Base-by-base conservation (phyloP, 805 yeast species). In the Helenozyma baotianmanensis region DNA sequence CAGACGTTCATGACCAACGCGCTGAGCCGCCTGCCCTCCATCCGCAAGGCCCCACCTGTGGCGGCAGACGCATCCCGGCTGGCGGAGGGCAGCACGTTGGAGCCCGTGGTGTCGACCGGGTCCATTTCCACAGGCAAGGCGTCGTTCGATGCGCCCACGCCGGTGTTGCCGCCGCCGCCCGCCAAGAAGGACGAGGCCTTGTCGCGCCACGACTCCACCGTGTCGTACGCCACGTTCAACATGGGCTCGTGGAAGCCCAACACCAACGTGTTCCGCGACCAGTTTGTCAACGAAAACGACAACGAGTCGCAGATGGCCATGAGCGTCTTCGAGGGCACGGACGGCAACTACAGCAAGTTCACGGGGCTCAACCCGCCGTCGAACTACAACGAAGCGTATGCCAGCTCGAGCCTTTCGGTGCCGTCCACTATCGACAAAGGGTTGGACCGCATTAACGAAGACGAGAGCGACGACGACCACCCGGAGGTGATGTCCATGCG, bases 191-290 rank as follows among this genome's bases (percentile, higher is more conserved):
- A 29, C 6, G 36, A 30, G 23, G 54, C 43, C 14, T 16, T 54
- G 4, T 26, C 45, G 4, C 50, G 69, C 36, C 43, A 68, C 32
- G 58, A 43, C 9, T 64, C 70, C 1, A 55, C 67, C 8, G 51
- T 54, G 51, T 38, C 43, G 15, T 36, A 30, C 8, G 32, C 31
- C n/a, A 65, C 64, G 2, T 53, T 74, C 26, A 70, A 63, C 36
- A 58, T 74, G 58, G 79, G 78, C 2, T 58, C 58, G 17, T 78
- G 84, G 83, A 70, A 67, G 48, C 82, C 82, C 2, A 72, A 77
- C 45, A 76, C 81, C 7, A 62, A 58, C 21, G 59, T 58, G 24
- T 72, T 52, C 48, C 56, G 78, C 32, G 76, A 71, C 38, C 68
- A 66, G 32, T 72, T 72, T 35, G 71, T 72, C 25, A 58, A 55